These are phyloP conservation scores for Ceratocystis variospora DNA, from an alignment of 2,329 filamentous ascomycete species.

Conservation along the genomic window DNA sequence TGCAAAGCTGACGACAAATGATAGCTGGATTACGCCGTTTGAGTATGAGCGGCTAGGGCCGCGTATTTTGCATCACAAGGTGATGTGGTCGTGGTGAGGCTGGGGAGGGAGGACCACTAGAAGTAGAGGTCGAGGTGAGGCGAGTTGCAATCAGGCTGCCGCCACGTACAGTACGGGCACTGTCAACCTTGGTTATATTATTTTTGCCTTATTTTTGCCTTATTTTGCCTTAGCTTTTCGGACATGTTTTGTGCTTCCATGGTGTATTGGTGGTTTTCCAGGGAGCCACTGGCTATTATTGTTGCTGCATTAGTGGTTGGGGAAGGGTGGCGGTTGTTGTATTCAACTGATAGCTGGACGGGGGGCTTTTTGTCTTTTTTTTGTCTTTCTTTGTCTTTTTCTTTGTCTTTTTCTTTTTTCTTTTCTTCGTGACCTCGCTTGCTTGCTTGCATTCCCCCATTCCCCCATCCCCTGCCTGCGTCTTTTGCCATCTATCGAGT, in stretches of 20 bases:
- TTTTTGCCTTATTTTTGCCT: too few relatives aligned
- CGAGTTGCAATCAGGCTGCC: too few relatives aligned
- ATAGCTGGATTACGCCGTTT: conserved; percentile 78
- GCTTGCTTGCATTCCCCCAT: background rate
- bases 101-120: background rate
- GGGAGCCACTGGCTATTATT: background rate
- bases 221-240: too few relatives aligned
- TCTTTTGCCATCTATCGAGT: background rate
- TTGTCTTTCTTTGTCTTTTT: background rate
- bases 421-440: background rate
- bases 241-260: background rate
- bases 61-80: conserved; percentile 73
- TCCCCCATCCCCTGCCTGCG: background rate
- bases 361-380: background rate
- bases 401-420: background rate
- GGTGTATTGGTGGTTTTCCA: background rate
- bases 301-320: too few relatives aligned
- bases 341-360: background rate
- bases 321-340: too few relatives aligned
- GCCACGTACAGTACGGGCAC: too few relatives aligned
- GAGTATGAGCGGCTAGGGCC: conserved; percentile 81
- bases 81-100: conserved; percentile 45
- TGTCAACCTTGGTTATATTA: too few relatives aligned
- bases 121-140: background rate
- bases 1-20: conserved; percentile 80